Evolutionary conservation across 1,139 yeast species (phyloP), one percentile per base, ranked within the genome.

Genomic region (Pichia sp.): DNA sequence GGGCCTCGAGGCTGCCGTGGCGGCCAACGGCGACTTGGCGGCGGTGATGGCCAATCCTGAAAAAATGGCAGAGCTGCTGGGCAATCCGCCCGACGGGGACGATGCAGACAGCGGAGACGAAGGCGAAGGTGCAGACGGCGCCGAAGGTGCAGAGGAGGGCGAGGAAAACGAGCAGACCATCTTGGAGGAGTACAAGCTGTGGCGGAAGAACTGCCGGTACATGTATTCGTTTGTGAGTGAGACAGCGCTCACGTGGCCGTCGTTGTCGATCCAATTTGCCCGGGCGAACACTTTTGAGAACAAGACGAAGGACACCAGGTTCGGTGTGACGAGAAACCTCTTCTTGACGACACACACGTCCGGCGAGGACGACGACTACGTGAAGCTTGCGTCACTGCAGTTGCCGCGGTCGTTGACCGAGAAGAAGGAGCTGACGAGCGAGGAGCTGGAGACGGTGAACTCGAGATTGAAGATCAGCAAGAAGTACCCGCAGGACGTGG

Each of bases 291-390:
- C 66, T 2, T 64, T 64, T 47, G 56, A 47, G 6, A 67, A 65
- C 52, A 65, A 63, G 46, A 55, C 54, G 13, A 63, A 61, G 41
- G 68, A 65, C 54, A 59, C 63, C 1, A 61, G 61, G 41, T 57
- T 53, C 46, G 57, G 61, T 10, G 61, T 56, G 23, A 55, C 61
- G 1, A 54, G 69, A 44, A 68, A 68, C 47, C 69, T 93, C 54
- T 69, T 92, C 26, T 71, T 92, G 45, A 96, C 97, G 11, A 93
- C 99, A 0, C 92, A 89, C 66, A 89, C 98, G 0, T 81, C 92
- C 0, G 95, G 90, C 2, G 84, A 81, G 55, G 95, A 85, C 54
- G 79, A 79, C 4, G 88, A 93, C 67, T 89, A 82, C 68, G 70
- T 93, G 60, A 87, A 93, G 66, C 72, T 90, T 34, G 96, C 93